Conservation (phyloP, 2,329 filamentous ascomycete species). For the Neofusicoccum umdonicola region DNA sequence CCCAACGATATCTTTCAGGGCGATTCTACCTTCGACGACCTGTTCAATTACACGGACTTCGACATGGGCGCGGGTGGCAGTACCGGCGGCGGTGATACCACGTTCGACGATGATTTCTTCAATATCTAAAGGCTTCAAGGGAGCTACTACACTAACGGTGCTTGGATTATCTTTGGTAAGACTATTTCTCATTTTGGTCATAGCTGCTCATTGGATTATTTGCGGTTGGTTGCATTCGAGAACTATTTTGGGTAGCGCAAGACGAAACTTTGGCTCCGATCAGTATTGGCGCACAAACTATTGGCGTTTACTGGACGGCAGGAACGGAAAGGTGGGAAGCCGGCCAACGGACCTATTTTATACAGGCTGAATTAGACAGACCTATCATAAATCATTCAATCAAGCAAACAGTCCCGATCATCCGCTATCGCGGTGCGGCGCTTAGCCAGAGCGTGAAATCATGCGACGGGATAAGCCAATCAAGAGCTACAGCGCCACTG, state of each 20-base stretch:
- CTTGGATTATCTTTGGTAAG: no score
- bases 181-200: no score
- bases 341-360: background rate
- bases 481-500: background rate
- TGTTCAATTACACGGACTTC: conserved; percentile 31
- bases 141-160: no score
- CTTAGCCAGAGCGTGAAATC: background rate
- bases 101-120: conserved; percentile 23
- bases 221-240: no score
- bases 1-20: conserved; percentile 14
- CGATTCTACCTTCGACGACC: conserved; percentile 32
- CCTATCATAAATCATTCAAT: background rate
- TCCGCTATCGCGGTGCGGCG: background rate
- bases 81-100: conserved; percentile 20
- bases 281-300: background rate
- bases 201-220: no score
- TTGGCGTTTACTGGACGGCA: background rate
- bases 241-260: no score
- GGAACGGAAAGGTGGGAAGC: no score
- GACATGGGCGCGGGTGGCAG: conserved; percentile 10
- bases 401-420: background rate
- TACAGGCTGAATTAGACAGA: background rate
- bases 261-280: no score
- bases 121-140: conserved; percentile 18
- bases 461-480: background rate